Conservation (phyloP, 192 early-diverging fungal species). For the Pecoramyces ruminantium region DNA sequence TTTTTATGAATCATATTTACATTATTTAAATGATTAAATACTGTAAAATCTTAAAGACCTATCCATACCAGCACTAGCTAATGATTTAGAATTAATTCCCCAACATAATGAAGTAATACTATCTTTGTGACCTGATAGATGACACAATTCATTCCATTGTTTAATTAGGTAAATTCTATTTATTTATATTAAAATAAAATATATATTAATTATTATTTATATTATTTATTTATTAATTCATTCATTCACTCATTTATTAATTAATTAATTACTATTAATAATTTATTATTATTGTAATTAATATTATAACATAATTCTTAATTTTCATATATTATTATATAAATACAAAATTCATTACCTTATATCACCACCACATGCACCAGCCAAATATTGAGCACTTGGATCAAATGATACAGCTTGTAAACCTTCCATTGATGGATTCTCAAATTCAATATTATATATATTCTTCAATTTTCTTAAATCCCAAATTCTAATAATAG, state of each 20-base stretch:
- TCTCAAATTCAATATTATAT: conserved; percentile 37
- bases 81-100: conserved; percentile 29
- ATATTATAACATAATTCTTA: no score
- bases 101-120: conserved; percentile 38
- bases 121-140: conserved; percentile 23
- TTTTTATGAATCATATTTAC: no score
- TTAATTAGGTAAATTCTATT: conserved; percentile 48
- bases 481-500: conserved; percentile 77
- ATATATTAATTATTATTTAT: no score
- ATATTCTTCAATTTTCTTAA: conserved; percentile 65
- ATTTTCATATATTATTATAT: no score
- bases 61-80: conserved; percentile 31
- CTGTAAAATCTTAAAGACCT: conserved; percentile 37
- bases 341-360: conserved; percentile 14
- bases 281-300: no score
- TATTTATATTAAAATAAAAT: not conserved
- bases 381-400: conserved; percentile 67
- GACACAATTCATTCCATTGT: conserved; percentile 31
- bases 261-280: no score
- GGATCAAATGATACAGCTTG: conserved; percentile 58
- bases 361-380: conserved; percentile 29
- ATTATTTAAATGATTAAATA: not conserved
- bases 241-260: no score
- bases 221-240: no score
- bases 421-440: conserved; percentile 27